Evolutionary conservation across 352 stramenopile genomes (phyloP).

Genomic region (Pythium chondricola): DNA sequence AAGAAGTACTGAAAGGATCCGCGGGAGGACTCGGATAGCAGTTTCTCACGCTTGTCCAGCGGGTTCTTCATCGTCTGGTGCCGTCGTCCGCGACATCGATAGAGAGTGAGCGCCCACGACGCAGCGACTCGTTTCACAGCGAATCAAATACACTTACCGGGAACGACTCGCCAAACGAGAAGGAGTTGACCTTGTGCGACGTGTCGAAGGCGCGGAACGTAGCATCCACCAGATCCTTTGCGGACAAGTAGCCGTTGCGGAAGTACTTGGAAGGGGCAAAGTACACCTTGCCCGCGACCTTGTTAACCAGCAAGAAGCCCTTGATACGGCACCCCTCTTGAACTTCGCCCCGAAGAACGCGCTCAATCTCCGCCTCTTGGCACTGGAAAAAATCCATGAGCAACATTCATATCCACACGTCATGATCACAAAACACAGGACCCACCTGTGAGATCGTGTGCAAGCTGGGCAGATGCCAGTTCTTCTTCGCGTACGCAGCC

Average conservation of each 20-base stretch:
- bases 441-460: slow-evolving; percentile 59
- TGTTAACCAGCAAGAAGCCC: slow-evolving; percentile 64
- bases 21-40: slow-evolving; percentile 38
- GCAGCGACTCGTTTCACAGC: no score
- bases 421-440: background rate
- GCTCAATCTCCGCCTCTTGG: slow-evolving; percentile 72
- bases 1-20: slow-evolving; percentile 84
- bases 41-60: slow-evolving; percentile 60
- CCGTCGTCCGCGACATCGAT: background rate
- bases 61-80: slow-evolving; percentile 80
- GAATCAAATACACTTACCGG: no score
- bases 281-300: slow-evolving; percentile 76
- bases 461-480: slow-evolving; percentile 76
- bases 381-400: no score
- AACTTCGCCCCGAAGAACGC: slow-evolving; percentile 64
- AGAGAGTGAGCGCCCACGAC: background rate
- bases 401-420: background rate
- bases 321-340: slow-evolving; percentile 76
- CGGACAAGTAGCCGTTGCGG: slow-evolving; percentile 54
- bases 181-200: slow-evolving; percentile 27
- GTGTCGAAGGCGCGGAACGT: slow-evolving; percentile 29
- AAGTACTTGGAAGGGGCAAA: slow-evolving; percentile 84
- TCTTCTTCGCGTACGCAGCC: slow-evolving; percentile 51
- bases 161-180: slow-evolving; percentile 73
- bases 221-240: slow-evolving; percentile 20